Evolutionary conservation across 176 grass and related monocot species (phyloP).

Genomic region (Ensete glaucum): DNA sequence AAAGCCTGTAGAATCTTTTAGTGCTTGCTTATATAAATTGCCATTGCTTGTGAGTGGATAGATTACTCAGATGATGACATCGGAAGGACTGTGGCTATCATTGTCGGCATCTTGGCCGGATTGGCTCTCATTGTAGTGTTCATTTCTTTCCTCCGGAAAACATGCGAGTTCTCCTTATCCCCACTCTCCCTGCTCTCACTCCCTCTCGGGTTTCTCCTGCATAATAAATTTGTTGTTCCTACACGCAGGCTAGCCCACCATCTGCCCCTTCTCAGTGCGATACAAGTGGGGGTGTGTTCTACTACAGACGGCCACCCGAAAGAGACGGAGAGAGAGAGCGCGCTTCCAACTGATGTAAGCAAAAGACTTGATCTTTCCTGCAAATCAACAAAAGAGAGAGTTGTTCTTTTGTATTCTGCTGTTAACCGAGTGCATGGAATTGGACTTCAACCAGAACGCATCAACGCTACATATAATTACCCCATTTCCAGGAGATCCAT

Average conservation of each 20-base stretch:
- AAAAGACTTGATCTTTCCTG: too few relatives aligned
- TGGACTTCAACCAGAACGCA: too few relatives aligned
- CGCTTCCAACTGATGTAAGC: too few relatives aligned
- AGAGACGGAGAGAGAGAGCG: too few relatives aligned
- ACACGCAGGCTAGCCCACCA: not conserved
- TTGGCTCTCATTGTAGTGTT: slow-evolving; percentile 70
- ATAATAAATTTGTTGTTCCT: not conserved
- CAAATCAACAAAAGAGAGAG: too few relatives aligned
- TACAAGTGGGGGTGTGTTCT: too few relatives aligned
- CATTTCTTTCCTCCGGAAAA: slow-evolving; percentile 61
- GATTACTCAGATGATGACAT: slow-evolving; percentile 64
- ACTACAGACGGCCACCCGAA: too few relatives aligned
- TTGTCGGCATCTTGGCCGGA: slow-evolving; percentile 67
- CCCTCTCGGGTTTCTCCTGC: not conserved
- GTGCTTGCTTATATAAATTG: not conserved
- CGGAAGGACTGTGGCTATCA: slow-evolving; percentile 70
- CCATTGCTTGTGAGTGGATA: slow-evolving; percentile 12
- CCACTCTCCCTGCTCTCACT: not conserved
- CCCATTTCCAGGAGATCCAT: too few relatives aligned
- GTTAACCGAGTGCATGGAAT: too few relatives aligned
- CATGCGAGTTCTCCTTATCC: slow-evolving; percentile 25
- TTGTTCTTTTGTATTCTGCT: too few relatives aligned
- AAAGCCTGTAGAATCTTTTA: not conserved
- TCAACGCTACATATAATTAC: too few relatives aligned
- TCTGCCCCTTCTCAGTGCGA: not conserved